phyloP scores from a whole-genome alignment of 345 rosid species.

The Rubroshorea leprosula region DNA sequence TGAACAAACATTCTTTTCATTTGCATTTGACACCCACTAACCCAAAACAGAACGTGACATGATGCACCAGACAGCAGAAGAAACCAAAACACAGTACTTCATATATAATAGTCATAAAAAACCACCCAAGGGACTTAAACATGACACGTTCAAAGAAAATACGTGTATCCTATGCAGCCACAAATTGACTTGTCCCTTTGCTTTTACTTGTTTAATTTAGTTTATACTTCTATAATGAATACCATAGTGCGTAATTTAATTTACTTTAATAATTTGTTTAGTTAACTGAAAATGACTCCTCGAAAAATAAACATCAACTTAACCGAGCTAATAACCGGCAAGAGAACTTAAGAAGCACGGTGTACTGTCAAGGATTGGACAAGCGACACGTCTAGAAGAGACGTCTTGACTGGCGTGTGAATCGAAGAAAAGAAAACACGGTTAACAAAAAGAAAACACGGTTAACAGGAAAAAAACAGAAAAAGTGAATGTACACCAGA shows the following conservation, averaged over 20 bases:
- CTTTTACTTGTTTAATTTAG: background rate
- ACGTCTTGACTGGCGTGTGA: conserved; percentile 18
- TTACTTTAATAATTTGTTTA: no score
- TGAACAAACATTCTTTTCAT: background rate
- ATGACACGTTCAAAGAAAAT: background rate
- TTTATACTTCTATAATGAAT: no score
- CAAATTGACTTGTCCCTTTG: conserved; percentile 4
- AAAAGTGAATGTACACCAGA: background rate
- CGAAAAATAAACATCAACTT: no score
- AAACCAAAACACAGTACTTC: no score
- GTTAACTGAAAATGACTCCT: conserved; percentile 2
- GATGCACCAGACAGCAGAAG: background rate
- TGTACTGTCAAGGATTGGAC: no score
- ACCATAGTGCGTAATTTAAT: no score
- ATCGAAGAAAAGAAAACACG: background rate
- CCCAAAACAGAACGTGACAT: no score
- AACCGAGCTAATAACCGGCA: no score
- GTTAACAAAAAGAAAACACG: no score
- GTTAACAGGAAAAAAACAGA: background rate
- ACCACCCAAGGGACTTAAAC: background rate
- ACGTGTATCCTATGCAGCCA: conserved; percentile 20
- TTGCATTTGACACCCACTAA: background rate
- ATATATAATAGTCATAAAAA: background rate
- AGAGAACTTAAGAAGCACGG: no score
- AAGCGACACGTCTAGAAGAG: no score